Conservation (phyloP, 768 basidiomycete species). For the Dentipellis sp. region DNA sequence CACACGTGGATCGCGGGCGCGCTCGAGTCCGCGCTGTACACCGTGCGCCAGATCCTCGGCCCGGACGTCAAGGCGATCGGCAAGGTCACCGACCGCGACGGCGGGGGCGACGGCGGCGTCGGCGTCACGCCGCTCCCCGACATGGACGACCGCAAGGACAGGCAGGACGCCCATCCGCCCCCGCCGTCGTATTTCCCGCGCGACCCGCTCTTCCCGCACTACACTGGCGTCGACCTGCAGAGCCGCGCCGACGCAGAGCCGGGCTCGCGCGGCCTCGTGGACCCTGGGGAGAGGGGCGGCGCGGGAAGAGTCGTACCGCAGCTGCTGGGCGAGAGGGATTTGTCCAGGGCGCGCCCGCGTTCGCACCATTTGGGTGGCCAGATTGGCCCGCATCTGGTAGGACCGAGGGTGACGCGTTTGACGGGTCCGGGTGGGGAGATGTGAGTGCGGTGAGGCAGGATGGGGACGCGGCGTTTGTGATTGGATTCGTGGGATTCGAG, state of each 20-base stretch:
- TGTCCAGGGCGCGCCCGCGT: not conserved
- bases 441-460: too few relatives aligned
- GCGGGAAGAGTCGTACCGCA: too few relatives aligned
- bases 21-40: constrained; percentile 11
- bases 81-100: not conserved
- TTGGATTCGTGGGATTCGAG: too few relatives aligned
- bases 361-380: not conserved
- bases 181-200: not conserved
- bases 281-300: too few relatives aligned
- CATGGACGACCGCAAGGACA: not conserved
- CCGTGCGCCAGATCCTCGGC: constrained; percentile 5
- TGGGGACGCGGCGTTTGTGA: too few relatives aligned
- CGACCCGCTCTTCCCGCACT: not conserved
- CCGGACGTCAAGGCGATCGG: not conserved
- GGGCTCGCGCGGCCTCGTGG: too few relatives aligned
- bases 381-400: not conserved
- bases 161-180: not conserved
- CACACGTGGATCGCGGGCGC: constrained; percentile 23
- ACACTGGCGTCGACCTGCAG: not conserved
- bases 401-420: not conserved
- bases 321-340: too few relatives aligned
- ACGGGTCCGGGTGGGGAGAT: not conserved
- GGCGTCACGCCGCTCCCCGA: not conserved
- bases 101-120: not conserved
- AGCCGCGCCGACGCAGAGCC: not conserved